A percentile compares a stretch with the other conserved stretches of the same genome.
These are phyloP conservation scores for Miamiensis avidus DNA, from an alignment of 169 alveolate genomes.

Conservation along the genomic window DNA sequence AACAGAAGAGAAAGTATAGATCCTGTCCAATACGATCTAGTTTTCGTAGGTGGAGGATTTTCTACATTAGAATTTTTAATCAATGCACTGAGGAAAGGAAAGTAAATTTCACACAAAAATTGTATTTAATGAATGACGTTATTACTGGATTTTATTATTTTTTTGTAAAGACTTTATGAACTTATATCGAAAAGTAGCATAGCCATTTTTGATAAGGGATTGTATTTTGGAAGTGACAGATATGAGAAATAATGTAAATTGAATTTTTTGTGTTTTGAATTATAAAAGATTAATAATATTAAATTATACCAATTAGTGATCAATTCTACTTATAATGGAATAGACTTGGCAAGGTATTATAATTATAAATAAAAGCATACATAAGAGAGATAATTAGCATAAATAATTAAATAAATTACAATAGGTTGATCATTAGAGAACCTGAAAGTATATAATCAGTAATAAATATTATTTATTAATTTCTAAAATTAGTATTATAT, in stretches of 20 bases:
- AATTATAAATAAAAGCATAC: not conserved
- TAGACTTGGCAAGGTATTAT: not conserved
- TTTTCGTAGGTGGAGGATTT: not conserved
- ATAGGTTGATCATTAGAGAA: not conserved
- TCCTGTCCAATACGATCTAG: not conserved
- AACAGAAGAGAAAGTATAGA: no score
- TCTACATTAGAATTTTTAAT: not conserved
- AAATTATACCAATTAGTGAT: conserved; percentile 3
- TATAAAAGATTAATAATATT: not conserved
- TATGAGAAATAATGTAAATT: not conserved
- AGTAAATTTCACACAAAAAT: not conserved
- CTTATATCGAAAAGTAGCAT: not conserved
- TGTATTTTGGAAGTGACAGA: not conserved
- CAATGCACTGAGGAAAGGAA: not conserved
- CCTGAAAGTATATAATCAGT: not conserved
- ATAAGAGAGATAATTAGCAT: no score
- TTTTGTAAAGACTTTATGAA: not conserved
- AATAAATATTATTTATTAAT: no score
- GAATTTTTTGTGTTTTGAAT: not conserved
- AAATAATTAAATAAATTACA: not conserved
- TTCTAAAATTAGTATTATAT: no score
- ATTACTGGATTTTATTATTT: no score
- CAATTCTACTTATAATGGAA: conserved; percentile 11
- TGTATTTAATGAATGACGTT: no score
- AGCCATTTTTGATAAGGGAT: conserved; percentile 10